Conservation (phyloP, 805 yeast genomes). For the Candida ovalis region DNA sequence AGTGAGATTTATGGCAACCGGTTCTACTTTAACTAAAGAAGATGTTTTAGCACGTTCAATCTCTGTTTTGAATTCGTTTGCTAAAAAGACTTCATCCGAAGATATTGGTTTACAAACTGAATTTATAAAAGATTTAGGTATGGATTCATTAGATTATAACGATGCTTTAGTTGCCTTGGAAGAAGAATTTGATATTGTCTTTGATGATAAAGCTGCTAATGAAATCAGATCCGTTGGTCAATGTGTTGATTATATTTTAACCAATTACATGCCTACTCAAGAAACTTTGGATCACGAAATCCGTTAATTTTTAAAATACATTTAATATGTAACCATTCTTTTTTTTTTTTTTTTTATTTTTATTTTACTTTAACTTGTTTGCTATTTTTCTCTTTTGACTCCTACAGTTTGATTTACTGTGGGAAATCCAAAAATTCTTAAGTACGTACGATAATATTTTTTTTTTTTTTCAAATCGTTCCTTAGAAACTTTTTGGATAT, state of each 20-base stretch:
- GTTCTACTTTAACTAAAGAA: constrained; percentile 62
- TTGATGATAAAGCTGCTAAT: constrained; percentile 45
- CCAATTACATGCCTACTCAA: constrained; percentile 33
- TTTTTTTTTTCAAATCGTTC: too few species aligned
- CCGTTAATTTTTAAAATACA: constrained; percentile 29
- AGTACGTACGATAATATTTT: too few species aligned
- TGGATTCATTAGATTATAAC: constrained; percentile 91
- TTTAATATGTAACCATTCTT: not conserved
- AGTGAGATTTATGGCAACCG: constrained; percentile 36
- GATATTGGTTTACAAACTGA: constrained; percentile 38
- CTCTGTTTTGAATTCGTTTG: constrained; percentile 66
- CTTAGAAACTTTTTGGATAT: too few species aligned
- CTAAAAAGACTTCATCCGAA: constrained; percentile 24
- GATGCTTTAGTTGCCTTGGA: constrained; percentile 96
- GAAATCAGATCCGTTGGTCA: constrained; percentile 60
- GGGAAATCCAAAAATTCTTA: too few species aligned
- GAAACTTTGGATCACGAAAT: constrained; percentile 33
- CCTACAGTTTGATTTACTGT: not conserved
- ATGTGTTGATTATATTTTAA: constrained; percentile 50
- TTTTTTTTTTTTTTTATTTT: not conserved
- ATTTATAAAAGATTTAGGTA: constrained; percentile 69
- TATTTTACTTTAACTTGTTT: not conserved
- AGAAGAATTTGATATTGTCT: constrained; percentile 65
- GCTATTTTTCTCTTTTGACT: not conserved
- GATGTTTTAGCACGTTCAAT: constrained; percentile 81